Evolutionary conservation across 768 basidiomycete genomes (phyloP).

Genomic region (Mycena olivaceomarginata): DNA sequence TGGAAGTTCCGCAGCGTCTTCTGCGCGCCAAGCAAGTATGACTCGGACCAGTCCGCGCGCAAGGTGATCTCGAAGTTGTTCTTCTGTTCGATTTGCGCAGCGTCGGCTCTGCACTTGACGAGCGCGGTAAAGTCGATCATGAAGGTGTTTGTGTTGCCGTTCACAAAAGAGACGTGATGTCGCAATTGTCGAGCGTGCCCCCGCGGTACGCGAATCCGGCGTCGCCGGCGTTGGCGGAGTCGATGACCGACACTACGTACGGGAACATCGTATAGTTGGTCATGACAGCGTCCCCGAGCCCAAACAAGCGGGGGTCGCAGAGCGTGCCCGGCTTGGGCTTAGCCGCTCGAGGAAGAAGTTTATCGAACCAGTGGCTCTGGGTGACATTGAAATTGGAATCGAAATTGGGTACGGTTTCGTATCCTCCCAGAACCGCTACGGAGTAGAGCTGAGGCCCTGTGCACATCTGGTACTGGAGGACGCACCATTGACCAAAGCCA

Average conservation of each 20-base stretch:
- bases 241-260: constrained; percentile 48
- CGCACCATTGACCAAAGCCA: too few relatives aligned
- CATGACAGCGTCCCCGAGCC: constrained; percentile 50
- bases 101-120: constrained; percentile 41
- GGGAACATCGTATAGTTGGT: constrained; percentile 52
- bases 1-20: constrained; percentile 24
- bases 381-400: constrained; percentile 50
- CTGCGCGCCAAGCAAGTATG: constrained; percentile 41
- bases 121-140: constrained; percentile 37
- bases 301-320: constrained; percentile 50
- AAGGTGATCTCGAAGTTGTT: constrained; percentile 40
- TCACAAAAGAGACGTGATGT: constrained; percentile 47
- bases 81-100: neutral
- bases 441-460: neutral
- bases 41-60: constrained; percentile 42
- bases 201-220: constrained; percentile 49
- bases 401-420: constrained; percentile 51
- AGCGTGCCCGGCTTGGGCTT: constrained; percentile 48
- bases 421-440: constrained; percentile 50
- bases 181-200: constrained; percentile 49
- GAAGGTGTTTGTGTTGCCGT: constrained; percentile 27
- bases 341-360: constrained; percentile 44
- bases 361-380: constrained; percentile 49
- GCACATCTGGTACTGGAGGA: too few relatives aligned
- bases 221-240: constrained; percentile 48